Evolutionary conservation across 768 basidiomycete species (phyloP).

Genomic region (Leucogyrophana mollusca): DNA sequence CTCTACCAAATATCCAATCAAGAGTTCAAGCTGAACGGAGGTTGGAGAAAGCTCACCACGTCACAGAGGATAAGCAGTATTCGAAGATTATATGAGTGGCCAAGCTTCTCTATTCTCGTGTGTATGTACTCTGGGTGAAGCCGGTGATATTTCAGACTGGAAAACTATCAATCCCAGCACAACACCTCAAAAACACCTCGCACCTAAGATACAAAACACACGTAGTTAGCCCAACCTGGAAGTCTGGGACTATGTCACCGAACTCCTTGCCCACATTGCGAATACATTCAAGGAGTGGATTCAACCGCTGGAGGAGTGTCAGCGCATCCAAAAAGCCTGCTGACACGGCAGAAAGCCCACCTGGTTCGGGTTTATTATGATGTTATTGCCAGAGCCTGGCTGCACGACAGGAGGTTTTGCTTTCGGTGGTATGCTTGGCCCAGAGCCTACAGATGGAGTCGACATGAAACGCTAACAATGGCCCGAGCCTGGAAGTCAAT

Average conservation of each 20-base stretch:
- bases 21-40: background rate
- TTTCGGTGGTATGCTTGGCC: constrained; percentile 2
- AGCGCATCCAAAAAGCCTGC: background rate
- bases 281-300: constrained; percentile 85
- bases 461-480: too few species aligned
- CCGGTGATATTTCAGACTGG: constrained; percentile 89
- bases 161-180: background rate
- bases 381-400: constrained; percentile 62
- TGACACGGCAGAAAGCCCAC: constrained; percentile 25
- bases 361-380: constrained; percentile 63
- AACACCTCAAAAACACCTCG: background rate
- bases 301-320: constrained; percentile 58
- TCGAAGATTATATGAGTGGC: constrained; percentile 76
- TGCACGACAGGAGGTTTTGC: constrained; percentile 56
- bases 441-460: too few species aligned
- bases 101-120: constrained; percentile 84
- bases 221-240: constrained; percentile 92
- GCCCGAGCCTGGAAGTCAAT: too few species aligned
- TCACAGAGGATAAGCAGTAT: constrained; percentile 90
- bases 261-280: constrained; percentile 92
- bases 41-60: constrained; percentile 56
- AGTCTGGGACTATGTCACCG: constrained; percentile 91
- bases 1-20: constrained; percentile 44
- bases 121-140: constrained; percentile 98
- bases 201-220: constrained; percentile 92